A percentile compares a stretch with the other conserved stretches of the same genome.
These are phyloP conservation scores for Suillus paluster DNA, from an alignment of 768 basidiomycete genomes.

Conservation along the genomic window DNA sequence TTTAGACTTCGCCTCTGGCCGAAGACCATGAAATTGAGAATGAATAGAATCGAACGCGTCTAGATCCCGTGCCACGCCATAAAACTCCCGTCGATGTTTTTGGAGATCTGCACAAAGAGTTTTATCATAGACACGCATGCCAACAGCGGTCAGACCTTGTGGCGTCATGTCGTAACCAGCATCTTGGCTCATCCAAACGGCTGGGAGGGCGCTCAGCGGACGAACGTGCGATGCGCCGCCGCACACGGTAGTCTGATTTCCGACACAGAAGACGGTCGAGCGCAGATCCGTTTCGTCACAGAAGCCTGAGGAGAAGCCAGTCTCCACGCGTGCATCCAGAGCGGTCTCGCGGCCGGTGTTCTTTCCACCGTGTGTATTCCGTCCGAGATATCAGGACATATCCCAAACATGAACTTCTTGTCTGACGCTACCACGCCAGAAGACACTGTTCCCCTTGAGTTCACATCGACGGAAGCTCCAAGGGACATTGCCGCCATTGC, in stretches of 20 bases:
- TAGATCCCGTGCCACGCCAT: slow-evolving; percentile 65
- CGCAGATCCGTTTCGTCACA: slow-evolving; percentile 79
- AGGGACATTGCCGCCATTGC: background rate
- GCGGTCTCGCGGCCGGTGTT: slow-evolving; percentile 77
- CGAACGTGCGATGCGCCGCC: slow-evolving; percentile 76
- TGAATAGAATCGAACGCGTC: slow-evolving; percentile 87
- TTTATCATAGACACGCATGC: slow-evolving; percentile 86
- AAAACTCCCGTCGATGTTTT: slow-evolving; percentile 77
- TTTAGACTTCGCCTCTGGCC: slow-evolving; percentile 84
- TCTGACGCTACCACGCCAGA: slow-evolving; percentile 28
- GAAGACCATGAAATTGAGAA: slow-evolving; percentile 76
- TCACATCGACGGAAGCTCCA: slow-evolving; percentile 14
- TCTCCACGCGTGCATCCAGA: slow-evolving; percentile 79
- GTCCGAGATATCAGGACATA: too few species aligned
- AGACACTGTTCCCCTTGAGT: slow-evolving; percentile 29
- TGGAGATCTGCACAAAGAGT: slow-evolving; percentile 74
- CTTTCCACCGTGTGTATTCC: slow-evolving; percentile 60
- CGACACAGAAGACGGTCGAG: slow-evolving; percentile 72
- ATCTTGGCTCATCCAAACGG: slow-evolving; percentile 82
- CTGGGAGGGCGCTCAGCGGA: slow-evolving; percentile 78
- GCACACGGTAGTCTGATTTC: slow-evolving; percentile 74
- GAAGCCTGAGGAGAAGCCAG: slow-evolving; percentile 88
- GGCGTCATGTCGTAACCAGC: slow-evolving; percentile 70
- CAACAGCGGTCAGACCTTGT: slow-evolving; percentile 67
- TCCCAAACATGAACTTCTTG: slow-evolving; percentile 4